Percentiles rank a stretch among this genome's conserved stretches.
phyloP scores from a whole-genome alignment of 2,329 filamentous ascomycete species.

The Sporothrix inflata region DNA sequence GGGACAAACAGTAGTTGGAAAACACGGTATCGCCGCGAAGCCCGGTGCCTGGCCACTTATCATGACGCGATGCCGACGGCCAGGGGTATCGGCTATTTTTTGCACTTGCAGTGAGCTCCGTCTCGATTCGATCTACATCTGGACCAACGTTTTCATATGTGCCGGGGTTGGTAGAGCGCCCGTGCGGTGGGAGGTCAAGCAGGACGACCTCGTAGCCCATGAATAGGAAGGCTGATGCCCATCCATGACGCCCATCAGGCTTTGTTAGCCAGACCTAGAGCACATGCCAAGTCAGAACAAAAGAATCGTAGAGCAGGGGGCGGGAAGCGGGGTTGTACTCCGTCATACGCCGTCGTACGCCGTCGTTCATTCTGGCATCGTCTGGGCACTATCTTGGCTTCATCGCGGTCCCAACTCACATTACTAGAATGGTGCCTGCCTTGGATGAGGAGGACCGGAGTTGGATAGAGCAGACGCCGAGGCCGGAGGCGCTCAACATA shows the following conservation, averaged over 20 bases:
- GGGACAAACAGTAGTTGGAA: conserved; percentile 51
- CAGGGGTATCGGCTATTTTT: conserved; percentile 34
- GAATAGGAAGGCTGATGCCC: conserved; percentile 50
- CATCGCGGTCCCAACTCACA: conserved; percentile 33
- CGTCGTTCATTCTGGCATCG: too few species aligned
- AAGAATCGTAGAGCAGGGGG: too few species aligned
- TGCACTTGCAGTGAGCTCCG: conserved; percentile 42
- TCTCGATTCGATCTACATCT: conserved; percentile 19
- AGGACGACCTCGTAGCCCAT: conserved; percentile 50
- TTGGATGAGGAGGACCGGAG: conserved; percentile 43
- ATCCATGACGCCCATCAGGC: conserved; percentile 51
- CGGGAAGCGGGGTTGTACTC: neutral
- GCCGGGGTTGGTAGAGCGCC: conserved; percentile 38
- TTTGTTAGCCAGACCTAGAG: conserved; percentile 49
- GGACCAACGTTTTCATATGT: neutral
- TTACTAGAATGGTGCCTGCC: conserved; percentile 44
- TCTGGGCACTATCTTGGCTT: neutral
- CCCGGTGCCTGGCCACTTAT: conserved; percentile 49
- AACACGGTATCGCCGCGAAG: conserved; percentile 51
- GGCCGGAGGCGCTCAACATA: conserved; percentile 25
- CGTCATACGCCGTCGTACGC: neutral
- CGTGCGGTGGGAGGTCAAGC: conserved; percentile 48
- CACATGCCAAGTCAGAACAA: neutral
- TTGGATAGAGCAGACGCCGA: neutral
- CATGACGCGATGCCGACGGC: conserved; percentile 39